Percentiles rank a stretch among this genome's conserved stretches.
Conservation (phyloP, 192 early-diverging fungal genomes). For the Powellomyces hirtus region DNA sequence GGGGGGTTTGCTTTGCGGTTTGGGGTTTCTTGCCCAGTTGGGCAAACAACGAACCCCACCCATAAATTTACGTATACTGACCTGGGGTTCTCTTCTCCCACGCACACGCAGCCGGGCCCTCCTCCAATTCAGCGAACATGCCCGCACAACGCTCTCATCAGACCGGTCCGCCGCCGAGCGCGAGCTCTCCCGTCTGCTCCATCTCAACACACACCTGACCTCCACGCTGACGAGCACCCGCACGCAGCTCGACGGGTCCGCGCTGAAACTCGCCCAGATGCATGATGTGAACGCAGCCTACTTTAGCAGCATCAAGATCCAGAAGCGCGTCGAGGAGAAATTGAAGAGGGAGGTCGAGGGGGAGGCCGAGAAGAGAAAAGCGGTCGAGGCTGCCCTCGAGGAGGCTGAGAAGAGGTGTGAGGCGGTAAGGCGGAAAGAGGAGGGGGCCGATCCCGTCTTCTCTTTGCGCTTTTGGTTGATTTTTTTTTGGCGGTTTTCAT, state of each 20-base stretch:
- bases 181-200: conserved; percentile 19
- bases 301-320: conserved; percentile 49
- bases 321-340: conserved; percentile 46
- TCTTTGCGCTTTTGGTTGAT: not conserved
- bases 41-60: too few relatives aligned
- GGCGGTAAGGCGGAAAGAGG: conserved; percentile 21
- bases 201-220: conserved; percentile 23
- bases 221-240: conserved; percentile 15
- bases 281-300: conserved; percentile 46
- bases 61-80: too few relatives aligned
- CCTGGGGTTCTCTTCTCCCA: not conserved
- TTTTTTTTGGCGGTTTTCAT: not conserved
- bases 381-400: conserved; percentile 31
- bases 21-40: too few relatives aligned
- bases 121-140: conserved; percentile 17
- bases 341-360: conserved; percentile 45
- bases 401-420: conserved; percentile 38
- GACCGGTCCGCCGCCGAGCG: conserved; percentile 35
- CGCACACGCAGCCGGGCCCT: conserved; percentile 6
- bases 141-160: conserved; percentile 26
- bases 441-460: not conserved
- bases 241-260: conserved; percentile 33
- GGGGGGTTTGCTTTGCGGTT: too few relatives aligned
- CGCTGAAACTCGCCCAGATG: conserved; percentile 34
- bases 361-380: conserved; percentile 19